These are phyloP conservation scores for Fusarium fujikuroi DNA, from an alignment of 2,329 filamentous ascomycete species.

Conservation along the genomic window DNA sequence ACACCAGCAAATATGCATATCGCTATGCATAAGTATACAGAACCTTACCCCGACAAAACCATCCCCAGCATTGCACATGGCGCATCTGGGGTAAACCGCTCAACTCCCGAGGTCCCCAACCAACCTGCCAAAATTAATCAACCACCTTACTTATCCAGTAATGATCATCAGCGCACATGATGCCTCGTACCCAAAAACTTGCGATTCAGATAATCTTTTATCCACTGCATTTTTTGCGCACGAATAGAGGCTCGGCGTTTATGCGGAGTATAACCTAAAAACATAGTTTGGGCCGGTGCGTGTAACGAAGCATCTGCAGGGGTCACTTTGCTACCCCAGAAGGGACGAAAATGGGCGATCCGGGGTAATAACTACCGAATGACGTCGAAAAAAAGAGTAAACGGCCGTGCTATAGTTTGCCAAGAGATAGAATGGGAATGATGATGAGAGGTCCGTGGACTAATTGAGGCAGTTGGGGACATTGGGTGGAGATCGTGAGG, in stretches of 20 bases:
- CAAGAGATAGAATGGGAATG: background rate
- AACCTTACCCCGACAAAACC: background rate
- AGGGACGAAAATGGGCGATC: conserved; percentile 12
- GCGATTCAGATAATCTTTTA: background rate
- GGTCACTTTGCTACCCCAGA: conserved; percentile 15
- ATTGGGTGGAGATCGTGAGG: background rate
- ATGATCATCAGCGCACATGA: conserved; percentile 20
- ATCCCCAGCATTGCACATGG: background rate
- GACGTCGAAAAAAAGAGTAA: background rate
- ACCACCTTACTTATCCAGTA: background rate
- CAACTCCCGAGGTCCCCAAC: background rate
- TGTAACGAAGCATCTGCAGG: conserved; percentile 3
- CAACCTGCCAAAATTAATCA: background rate
- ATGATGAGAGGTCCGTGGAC: background rate
- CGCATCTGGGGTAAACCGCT: background rate
- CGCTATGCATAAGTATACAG: background rate
- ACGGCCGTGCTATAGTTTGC: background rate
- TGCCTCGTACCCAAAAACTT: background rate
- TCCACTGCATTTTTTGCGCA: conserved; percentile 8
- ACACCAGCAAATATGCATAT: background rate
- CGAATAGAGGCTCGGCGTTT: conserved; percentile 2
- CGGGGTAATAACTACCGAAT: conserved; percentile 25
- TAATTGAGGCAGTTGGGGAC: background rate
- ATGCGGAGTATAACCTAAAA: conserved; percentile 20
- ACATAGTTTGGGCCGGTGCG: background rate